A percentile compares a stretch with the other conserved stretches of the same genome.
Evolutionary conservation across 1,284 basidiomycete genomes (phyloP).

Genomic region (Rhodofomes roseus): DNA sequence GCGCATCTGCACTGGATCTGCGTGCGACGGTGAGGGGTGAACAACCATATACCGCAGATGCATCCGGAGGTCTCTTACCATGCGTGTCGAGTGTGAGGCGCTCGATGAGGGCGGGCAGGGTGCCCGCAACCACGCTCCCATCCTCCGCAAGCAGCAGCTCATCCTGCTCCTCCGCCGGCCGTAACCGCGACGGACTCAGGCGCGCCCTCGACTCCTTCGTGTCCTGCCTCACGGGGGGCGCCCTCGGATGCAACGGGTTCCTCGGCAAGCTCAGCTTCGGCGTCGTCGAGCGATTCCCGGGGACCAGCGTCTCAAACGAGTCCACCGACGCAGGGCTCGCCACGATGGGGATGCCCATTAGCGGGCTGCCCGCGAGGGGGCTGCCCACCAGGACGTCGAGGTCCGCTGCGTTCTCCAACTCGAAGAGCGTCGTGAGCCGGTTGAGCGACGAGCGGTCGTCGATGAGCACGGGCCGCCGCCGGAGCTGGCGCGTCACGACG

Average conservation of each 20-base stretch:
- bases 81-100: slow-evolving; percentile 56
- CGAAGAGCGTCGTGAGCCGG: slow-evolving; percentile 38
- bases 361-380: slow-evolving; percentile 16
- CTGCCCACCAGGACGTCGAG: slow-evolving; percentile 30
- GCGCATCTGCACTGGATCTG: background rate
- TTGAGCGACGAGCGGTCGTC: slow-evolving; percentile 39
- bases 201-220: background rate
- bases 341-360: slow-evolving; percentile 3
- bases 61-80: slow-evolving; percentile 35
- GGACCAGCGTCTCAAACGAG: background rate
- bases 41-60: background rate
- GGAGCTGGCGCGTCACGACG: slow-evolving; percentile 20
- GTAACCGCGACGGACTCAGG: slow-evolving; percentile 15
- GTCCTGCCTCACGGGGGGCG: background rate
- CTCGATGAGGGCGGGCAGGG: slow-evolving; percentile 68
- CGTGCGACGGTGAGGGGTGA: background rate
- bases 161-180: slow-evolving; percentile 50
- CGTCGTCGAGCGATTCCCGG: slow-evolving; percentile 4
- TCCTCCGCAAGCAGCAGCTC: slow-evolving; percentile 57
- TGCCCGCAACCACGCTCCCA: slow-evolving; percentile 60
- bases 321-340: background rate
- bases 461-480: slow-evolving; percentile 34
- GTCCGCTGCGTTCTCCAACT: slow-evolving; percentile 33
- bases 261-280: background rate
- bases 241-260: slow-evolving; percentile 3